These are phyloP conservation scores for Chernovozyma aurita DNA, from an alignment of 1,139 yeast species.

Conservation along the genomic window DNA sequence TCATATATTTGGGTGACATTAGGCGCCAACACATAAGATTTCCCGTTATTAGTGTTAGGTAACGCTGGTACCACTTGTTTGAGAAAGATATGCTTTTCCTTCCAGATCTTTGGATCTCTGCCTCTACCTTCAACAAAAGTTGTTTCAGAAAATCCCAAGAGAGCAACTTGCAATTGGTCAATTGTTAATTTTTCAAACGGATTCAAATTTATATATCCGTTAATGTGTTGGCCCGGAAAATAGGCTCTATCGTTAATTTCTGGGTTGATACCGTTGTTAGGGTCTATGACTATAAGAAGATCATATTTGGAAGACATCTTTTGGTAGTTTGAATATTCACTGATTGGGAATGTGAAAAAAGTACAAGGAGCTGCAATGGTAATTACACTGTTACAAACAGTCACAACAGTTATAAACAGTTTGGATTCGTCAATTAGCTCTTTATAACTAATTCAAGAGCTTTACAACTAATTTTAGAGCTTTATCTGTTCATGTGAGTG, in stretches of 20 bases:
- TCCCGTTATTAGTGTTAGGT: conserved; percentile 1
- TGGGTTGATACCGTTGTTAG: conserved; percentile 3
- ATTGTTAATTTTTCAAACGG: conserved; percentile 2
- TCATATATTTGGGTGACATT: neutral
- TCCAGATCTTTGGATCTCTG: conserved; percentile 6
- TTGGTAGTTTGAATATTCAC: too few relatives aligned
- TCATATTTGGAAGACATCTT: conserved; percentile 8
- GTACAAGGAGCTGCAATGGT: too few relatives aligned
- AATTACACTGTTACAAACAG: too few relatives aligned
- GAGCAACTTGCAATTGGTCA: conserved; percentile 5
- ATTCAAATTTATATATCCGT: conserved; percentile 4
- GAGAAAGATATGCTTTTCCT: conserved; percentile 8
- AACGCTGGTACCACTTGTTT: conserved; percentile 2
- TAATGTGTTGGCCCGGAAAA: conserved; percentile 6
- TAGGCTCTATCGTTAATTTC: conserved; percentile 4
- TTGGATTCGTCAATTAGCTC: too few relatives aligned
- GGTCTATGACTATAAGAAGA: conserved; percentile 6
- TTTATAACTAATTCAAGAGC: too few relatives aligned
- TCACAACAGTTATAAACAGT: too few relatives aligned
- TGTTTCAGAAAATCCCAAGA: conserved; percentile 7
- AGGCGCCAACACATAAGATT: neutral
- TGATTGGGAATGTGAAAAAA: too few relatives aligned
- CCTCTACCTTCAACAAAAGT: conserved; percentile 2
- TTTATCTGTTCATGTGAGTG: too few relatives aligned
- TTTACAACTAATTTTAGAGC: too few relatives aligned